A percentile compares a stretch with the other conserved stretches of the same genome.
Evolutionary conservation across 1,284 basidiomycete genomes (phyloP).

Genomic region (Sphaerobolus stellatus): DNA sequence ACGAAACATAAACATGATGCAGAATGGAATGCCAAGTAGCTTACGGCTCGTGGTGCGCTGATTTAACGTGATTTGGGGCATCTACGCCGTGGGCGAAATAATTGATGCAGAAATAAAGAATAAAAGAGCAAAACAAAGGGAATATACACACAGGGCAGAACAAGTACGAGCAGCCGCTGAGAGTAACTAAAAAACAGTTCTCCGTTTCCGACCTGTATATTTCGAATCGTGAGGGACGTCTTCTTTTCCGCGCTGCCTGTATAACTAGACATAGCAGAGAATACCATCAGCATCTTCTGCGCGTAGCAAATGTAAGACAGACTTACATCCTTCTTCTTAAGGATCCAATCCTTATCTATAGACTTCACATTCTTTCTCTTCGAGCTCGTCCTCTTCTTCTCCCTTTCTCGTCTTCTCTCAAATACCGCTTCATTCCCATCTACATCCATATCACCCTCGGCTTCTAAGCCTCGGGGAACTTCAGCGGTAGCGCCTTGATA

Average conservation of each 20-base stretch:
- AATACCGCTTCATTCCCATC: constrained; percentile 55
- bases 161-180: too few relatives aligned
- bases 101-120: too few relatives aligned
- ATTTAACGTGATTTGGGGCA: too few relatives aligned
- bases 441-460: constrained; percentile 34
- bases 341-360: constrained; percentile 70
- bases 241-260: constrained; percentile 79
- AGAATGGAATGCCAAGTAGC: too few relatives aligned
- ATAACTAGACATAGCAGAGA: constrained; percentile 48
- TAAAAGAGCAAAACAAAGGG: too few relatives aligned
- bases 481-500: constrained; percentile 42
- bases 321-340: constrained; percentile 79
- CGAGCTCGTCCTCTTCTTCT: constrained; percentile 47
- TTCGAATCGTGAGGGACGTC: constrained; percentile 78
- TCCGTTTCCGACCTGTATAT: constrained; percentile 77
- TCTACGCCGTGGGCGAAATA: too few relatives aligned
- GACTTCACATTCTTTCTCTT: constrained; percentile 64
- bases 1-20: too few relatives aligned
- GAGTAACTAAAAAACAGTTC: constrained; percentile 52
- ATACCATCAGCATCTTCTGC: neutral
- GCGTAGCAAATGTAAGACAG: neutral
- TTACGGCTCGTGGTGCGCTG: too few relatives aligned
- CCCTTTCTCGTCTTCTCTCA: constrained; percentile 68
- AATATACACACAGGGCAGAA: too few relatives aligned
- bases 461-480: constrained; percentile 72